Percentiles rank a stretch among this genome's conserved stretches.
Conservation (phyloP, 2,329 filamentous ascomycete genomes). For the Fusarium protoensiforme region DNA sequence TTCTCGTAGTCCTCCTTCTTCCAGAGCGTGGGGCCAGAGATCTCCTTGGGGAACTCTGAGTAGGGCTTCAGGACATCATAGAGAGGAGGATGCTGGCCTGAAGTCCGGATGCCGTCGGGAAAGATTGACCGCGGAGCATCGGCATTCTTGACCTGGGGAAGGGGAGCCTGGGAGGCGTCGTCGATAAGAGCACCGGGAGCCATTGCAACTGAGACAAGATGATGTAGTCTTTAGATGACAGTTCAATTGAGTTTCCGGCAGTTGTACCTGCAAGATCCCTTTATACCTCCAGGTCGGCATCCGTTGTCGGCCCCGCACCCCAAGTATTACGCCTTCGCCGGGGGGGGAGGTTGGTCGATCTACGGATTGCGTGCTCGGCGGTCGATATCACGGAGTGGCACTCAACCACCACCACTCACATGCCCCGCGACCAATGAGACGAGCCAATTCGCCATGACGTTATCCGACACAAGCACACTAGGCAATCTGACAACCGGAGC, state of each 20-base stretch:
- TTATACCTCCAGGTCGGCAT: slow-evolving; percentile 28
- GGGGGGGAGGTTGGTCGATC: slow-evolving; percentile 19
- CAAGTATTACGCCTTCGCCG: slow-evolving; percentile 38
- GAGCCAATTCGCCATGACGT: slow-evolving; percentile 15
- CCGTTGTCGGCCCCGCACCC: slow-evolving; percentile 35
- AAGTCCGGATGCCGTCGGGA: slow-evolving; percentile 62
- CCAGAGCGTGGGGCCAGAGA: slow-evolving; percentile 81
- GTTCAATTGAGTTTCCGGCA: neutral
- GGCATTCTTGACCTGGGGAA: slow-evolving; percentile 37
- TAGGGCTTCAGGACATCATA: slow-evolving; percentile 74
- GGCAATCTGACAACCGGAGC: neutral
- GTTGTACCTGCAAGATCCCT: neutral
- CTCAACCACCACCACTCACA: slow-evolving; percentile 25
- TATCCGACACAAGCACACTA: slow-evolving; percentile 11
- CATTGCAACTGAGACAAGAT: slow-evolving; percentile 22
- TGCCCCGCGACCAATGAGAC: slow-evolving; percentile 19
- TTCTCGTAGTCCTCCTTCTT: slow-evolving; percentile 71
- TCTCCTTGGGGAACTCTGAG: slow-evolving; percentile 75
- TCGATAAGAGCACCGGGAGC: slow-evolving; percentile 41
- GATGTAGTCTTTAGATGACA: neutral
- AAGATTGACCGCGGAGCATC: slow-evolving; percentile 49
- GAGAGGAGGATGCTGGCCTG: slow-evolving; percentile 79
- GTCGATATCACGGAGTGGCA: slow-evolving; percentile 43
- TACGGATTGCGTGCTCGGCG: slow-evolving; percentile 41
- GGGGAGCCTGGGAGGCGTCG: slow-evolving; percentile 19